Conservation (phyloP, 495 filamentous ascomycete species). For the Hyaloscypha finlandica region DNA sequence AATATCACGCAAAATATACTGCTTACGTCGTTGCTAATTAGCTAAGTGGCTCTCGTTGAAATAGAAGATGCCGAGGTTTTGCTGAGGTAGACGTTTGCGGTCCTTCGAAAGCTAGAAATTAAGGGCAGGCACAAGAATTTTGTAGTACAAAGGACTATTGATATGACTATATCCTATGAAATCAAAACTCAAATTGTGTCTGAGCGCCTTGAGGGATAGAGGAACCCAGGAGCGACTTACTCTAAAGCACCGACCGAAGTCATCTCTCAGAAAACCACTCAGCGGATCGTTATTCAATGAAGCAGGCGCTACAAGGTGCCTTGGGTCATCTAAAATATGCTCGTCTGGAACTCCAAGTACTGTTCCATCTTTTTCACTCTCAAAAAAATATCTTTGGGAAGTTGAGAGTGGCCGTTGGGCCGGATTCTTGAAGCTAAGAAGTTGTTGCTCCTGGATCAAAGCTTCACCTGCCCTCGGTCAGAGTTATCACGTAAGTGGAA, state of each 20-base stretch:
- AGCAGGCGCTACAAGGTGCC: constrained; percentile 2
- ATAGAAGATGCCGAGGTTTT: constrained; percentile 5
- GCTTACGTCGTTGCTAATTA: constrained; percentile 1
- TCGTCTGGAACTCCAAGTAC: constrained; percentile 4
- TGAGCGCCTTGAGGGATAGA: constrained; percentile 10
- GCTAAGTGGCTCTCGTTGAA: constrained; percentile 4
- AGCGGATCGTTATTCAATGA: constrained; percentile 1
- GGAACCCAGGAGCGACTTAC: constrained; percentile 13
- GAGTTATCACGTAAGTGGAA: constrained; percentile 4
- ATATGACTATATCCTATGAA: constrained; percentile 5
- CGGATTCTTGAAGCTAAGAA: constrained; percentile 9
- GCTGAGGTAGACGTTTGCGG: constrained; percentile 3
- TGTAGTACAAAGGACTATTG: not conserved
- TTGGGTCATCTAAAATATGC: constrained; percentile 6
- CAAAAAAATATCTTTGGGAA: constrained; percentile 6
- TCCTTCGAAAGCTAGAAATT: constrained; percentile 7
- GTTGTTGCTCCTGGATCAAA: constrained; percentile 8
- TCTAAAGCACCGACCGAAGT: constrained; percentile 14
- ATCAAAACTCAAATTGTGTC: not conserved
- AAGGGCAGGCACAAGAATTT: not conserved
- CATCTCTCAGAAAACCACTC: constrained; percentile 13
- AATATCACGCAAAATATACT: constrained; percentile 1
- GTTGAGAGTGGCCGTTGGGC: constrained; percentile 8
- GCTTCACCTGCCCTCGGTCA: constrained; percentile 4
- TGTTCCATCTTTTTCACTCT: constrained; percentile 3